A percentile compares a stretch with the other conserved stretches of the same genome.
Conservation (phyloP, 768 basidiomycete species). For the Boletus sp. region DNA sequence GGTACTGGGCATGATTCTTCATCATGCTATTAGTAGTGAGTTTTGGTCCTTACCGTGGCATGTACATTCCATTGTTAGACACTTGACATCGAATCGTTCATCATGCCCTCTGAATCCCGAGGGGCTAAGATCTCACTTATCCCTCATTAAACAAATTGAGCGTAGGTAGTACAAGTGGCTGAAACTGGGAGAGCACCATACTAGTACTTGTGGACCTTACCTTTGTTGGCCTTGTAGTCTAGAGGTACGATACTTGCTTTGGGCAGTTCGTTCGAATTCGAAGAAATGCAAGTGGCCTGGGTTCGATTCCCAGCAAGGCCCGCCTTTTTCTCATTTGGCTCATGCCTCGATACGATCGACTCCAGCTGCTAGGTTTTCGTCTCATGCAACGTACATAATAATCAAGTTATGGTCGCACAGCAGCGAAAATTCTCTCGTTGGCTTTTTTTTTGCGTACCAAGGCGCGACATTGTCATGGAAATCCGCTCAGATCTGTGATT, state of each 20-base stretch:
- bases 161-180: too few relatives aligned
- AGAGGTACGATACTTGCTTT: constrained; percentile 36
- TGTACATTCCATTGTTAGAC: background rate
- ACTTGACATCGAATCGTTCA: constrained; percentile 28
- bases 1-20: constrained; percentile 23
- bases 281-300: constrained; percentile 36
- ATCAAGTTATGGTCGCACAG: background rate
- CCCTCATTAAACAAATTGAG: too few relatives aligned
- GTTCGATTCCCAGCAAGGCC: constrained; percentile 43
- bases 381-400: background rate
- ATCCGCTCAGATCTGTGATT: too few relatives aligned
- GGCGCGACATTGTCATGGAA: too few relatives aligned
- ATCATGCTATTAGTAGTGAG: constrained; percentile 30
- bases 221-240: constrained; percentile 29
- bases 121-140: constrained; percentile 6
- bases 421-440: background rate
- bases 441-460: background rate
- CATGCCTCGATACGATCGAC: too few relatives aligned
- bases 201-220: background rate
- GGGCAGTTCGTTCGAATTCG: constrained; percentile 7
- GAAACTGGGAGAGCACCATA: too few relatives aligned
- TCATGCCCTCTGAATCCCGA: constrained; percentile 19
- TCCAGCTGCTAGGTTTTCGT: too few relatives aligned
- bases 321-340: background rate
- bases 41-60: background rate